Conservation (phyloP, 768 basidiomycete genomes). For the Boletus sp. region DNA sequence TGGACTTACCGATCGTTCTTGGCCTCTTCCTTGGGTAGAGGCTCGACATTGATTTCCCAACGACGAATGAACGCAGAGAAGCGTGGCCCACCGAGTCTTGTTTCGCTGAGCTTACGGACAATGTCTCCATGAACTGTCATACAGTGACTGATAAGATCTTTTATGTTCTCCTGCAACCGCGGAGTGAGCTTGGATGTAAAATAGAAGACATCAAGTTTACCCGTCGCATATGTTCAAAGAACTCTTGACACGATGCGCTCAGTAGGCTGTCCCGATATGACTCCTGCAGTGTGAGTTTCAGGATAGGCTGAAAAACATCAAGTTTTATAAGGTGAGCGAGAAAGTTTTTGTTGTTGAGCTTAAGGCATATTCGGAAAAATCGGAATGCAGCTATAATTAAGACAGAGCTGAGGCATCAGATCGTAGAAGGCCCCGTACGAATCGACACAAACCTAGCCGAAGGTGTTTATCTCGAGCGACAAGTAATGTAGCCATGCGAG, state of each 20-base stretch:
- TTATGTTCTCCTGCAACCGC: constrained; percentile 73
- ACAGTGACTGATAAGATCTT: constrained; percentile 78
- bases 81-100: constrained; percentile 58
- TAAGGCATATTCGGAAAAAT: constrained; percentile 84
- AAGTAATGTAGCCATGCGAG: constrained; percentile 73
- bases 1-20: constrained; percentile 50
- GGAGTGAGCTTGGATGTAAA: constrained; percentile 4
- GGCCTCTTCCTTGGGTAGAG: constrained; percentile 52
- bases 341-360: constrained; percentile 76
- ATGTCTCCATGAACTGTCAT: constrained; percentile 73
- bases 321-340: constrained; percentile 77
- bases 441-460: constrained; percentile 68
- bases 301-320: constrained; percentile 78
- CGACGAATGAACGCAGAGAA: constrained; percentile 73
- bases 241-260: constrained; percentile 93
- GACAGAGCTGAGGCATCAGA: constrained; percentile 10
- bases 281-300: constrained; percentile 82
- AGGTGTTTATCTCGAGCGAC: constrained; percentile 88
- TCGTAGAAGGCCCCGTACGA: neutral
- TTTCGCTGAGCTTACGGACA: constrained; percentile 62
- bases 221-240: constrained; percentile 87
- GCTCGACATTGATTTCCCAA: constrained; percentile 93
- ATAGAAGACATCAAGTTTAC: constrained; percentile 42
- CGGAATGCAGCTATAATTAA: constrained; percentile 75
- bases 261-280: constrained; percentile 87